Base-by-base conservation (phyloP, 768 basidiomycete species). In the Ephemerocybe angulata region DNA sequence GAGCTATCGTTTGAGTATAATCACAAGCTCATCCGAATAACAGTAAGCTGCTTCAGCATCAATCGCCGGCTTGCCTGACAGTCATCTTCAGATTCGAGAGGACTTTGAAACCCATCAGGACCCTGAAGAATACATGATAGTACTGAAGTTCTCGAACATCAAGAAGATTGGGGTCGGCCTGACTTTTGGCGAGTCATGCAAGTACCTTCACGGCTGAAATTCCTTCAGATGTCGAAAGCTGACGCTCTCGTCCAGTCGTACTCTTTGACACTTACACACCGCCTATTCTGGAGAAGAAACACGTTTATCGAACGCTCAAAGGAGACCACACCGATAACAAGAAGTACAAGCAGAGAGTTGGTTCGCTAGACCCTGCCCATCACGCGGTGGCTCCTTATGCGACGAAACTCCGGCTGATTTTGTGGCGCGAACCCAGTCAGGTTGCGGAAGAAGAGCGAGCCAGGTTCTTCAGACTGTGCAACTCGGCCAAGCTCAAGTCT, bases 201-300 rank as follows among this genome's bases (percentile, higher is more conserved):
- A 52, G 81, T 17, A 8, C 17, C 33, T 71, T 24, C 22, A 31
- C 41, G 11, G 5, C 33, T 35, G 33, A 35, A 35, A 40, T 44
- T 35, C 12, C 44, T 28, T 17, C 30, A n/a, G 41, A 35, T 52
- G 50, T n/a, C 21, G 19, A 10, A 38, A 24, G 33, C 17, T 11
- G 3, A 11, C 41, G 15, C 31, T 25, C 29, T 24, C 19, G 25
- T 38, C 8, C 51, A 89, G 87, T 83, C 66, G 70, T 88, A 25
- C 84, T 85, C 63, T 88, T 90, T 54, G 85, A 88, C 58, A 75
- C 83, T 4, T 62, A 79, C 24, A 82, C 79, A 0, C 89, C 90
- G 4, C 86, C 88, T 0, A 67, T 79, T 10, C 68, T 90, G 12
- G 87, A 88, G 62, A 68, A 72, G 53, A 77, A 84, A 48, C 72